Conservation (phyloP, 2,329 filamentous ascomycete species). For the Xylariaceae sp. region DNA sequence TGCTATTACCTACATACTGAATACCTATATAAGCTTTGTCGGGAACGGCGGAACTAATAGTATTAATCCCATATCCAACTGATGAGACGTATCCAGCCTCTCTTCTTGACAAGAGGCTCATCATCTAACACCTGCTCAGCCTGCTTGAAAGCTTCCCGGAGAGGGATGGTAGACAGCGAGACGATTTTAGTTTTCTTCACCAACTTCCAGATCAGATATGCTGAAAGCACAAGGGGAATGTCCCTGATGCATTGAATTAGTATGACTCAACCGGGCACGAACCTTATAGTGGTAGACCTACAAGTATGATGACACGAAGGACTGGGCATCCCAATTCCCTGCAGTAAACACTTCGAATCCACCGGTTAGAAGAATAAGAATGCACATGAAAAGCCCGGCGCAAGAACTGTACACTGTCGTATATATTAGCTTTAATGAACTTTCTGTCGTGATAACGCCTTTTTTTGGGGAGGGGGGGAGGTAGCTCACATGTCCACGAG, state of each 20-base stretch:
- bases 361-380: constrained; percentile 71
- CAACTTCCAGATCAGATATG: constrained; percentile 69
- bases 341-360: constrained; percentile 69
- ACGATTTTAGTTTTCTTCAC: constrained; percentile 65
- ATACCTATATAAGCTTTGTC: no score
- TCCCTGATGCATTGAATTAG: constrained; percentile 49
- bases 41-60: no score
- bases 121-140: constrained; percentile 45
- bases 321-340: constrained; percentile 62
- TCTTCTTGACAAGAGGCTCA: constrained; percentile 26
- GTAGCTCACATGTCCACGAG: constrained; percentile 61
- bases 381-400: constrained; percentile 62
- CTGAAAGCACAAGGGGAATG: constrained; percentile 61
- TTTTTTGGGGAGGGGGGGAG: neutral
- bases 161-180: constrained; percentile 56
- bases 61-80: constrained; percentile 32
- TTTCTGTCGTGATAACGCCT: neutral
- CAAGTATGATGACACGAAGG: constrained; percentile 68
- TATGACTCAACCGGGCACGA: neutral
- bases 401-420: constrained; percentile 64
- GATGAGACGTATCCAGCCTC: constrained; percentile 9
- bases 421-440: constrained; percentile 2
- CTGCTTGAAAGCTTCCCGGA: constrained; percentile 58
- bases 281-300: constrained; percentile 45
- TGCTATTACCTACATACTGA: no score